Conservation (phyloP, 169 alveolate genomes). For the Amoebophrya sp. region DNA sequence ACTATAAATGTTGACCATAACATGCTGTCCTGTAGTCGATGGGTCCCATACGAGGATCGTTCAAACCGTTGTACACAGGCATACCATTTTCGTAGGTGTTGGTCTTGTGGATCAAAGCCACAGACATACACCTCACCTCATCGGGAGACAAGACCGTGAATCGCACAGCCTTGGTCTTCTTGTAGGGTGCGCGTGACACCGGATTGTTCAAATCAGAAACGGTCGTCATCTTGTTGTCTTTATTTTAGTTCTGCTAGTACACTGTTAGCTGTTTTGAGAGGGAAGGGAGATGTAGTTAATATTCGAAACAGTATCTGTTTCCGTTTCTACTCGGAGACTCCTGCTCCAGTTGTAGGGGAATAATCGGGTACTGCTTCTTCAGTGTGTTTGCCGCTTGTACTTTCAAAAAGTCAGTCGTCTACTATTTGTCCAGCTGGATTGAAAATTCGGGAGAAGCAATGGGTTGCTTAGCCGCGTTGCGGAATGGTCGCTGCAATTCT, state of each 20-base stretch:
- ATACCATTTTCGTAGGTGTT: constrained; percentile 81
- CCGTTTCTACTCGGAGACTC: no score
- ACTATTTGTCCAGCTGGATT: no score
- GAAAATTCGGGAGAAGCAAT: no score
- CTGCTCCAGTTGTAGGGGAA: no score
- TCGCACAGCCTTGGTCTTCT: neutral
- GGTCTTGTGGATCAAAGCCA: constrained; percentile 73
- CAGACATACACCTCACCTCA: constrained; percentile 57
- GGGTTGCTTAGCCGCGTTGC: no score
- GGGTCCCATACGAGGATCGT: constrained; percentile 95
- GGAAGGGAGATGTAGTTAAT: no score
- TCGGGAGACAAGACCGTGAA: neutral
- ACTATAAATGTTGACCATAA: no score
- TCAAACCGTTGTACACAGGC: constrained; percentile 74
- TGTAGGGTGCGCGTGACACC: neutral
- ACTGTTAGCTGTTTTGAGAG: neutral
- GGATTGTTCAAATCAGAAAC: neutral
- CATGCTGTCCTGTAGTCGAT: constrained; percentile 77
- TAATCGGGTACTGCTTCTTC: no score
- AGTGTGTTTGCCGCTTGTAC: no score
- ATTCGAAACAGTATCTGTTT: no score
- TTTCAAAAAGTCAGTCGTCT: no score
- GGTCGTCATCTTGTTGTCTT: neutral
- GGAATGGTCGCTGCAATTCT: no score
- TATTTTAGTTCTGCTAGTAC: neutral